Base-by-base conservation (phyloP, 768 basidiomycete genomes). In the Psilocybe cubensis region DNA sequence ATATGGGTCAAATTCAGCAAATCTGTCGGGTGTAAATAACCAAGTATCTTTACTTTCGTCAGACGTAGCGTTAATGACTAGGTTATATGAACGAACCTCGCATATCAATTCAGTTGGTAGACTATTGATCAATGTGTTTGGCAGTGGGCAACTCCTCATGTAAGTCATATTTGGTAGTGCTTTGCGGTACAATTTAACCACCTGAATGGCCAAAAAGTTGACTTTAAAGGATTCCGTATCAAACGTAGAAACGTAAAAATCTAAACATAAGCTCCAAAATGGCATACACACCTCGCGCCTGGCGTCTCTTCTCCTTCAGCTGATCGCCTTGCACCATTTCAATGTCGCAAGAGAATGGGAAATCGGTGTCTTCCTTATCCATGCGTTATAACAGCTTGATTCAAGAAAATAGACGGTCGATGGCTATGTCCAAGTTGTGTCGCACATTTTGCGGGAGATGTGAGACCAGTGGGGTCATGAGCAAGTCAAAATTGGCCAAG, bases 1-100 rank as follows among this genome's bases (percentile, higher is more conserved):
- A 31, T 31, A 2, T 44, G 2, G 18, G 11, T 17, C n/a, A 59
- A 3, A 24, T 54, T 43, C 17, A 45, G 20, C 0, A 59, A 28
- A 41, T 59, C 52, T n/a, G 55, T 43, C 7, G 58, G 58, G 29
- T 59, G 58, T 5, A 59, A 53, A 28, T 59, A 45, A 20, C 33
- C 33, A 9, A 59, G 17, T 29, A 59, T 44, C 58, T 55, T 48
- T 18, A 27, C 12, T 14, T 14, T 27, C 17, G 10, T 23, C 8
- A 46, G 24, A 46, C 31, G 45, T 7, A 46, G 42, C 14, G 23
- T 43, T 2, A 29, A n/a, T 2, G 8, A 20, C 24, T 14, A 31
- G 7, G 43, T 20, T 4, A 35, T 23, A 41, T 21, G 12, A 18
- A 21, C 52, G 6, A 17, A 59, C 58, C 53, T 59, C 58, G 18